Conservation (phyloP, 2,329 filamentous ascomycete genomes). For the Knufia fluminis region DNA sequence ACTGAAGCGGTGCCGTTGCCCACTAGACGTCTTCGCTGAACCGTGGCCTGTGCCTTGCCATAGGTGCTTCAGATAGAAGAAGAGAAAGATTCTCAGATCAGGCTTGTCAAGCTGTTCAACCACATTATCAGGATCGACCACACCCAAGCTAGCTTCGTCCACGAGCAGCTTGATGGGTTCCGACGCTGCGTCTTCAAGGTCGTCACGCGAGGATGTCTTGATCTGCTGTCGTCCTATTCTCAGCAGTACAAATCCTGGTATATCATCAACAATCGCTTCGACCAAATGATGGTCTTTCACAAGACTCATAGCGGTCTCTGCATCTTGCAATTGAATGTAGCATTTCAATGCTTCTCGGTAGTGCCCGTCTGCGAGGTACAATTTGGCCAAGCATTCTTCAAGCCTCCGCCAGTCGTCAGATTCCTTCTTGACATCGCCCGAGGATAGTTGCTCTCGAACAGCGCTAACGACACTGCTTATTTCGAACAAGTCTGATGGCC, state of each 20-base stretch:
- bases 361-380: conserved; percentile 73
- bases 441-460: conserved; percentile 73
- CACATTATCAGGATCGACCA: conserved; percentile 68
- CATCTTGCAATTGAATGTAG: conserved; percentile 86
- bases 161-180: conserved; percentile 83
- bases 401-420: conserved; percentile 83
- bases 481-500: conserved; percentile 79
- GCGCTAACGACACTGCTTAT: conserved; percentile 64
- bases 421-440: conserved; percentile 59
- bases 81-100: conserved; percentile 65
- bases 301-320: conserved; percentile 75
- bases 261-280: conserved; percentile 79
- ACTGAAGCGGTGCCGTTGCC: conserved; percentile 21
- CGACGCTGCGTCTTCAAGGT: conserved; percentile 68
- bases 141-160: conserved; percentile 80
- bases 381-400: conserved; percentile 73
- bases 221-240: conserved; percentile 67
- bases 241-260: conserved; percentile 77
- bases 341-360: conserved; percentile 76
- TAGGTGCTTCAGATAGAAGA: conserved; percentile 80
- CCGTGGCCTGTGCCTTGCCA: conserved; percentile 61
- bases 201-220: conserved; percentile 53
- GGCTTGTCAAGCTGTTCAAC: conserved; percentile 65
- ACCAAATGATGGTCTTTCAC: conserved; percentile 86
- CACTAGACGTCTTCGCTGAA: conserved; percentile 30